phyloP scores from a whole-genome alignment of 139 green algal genomes.

The Zygnema cylindricum region DNA sequence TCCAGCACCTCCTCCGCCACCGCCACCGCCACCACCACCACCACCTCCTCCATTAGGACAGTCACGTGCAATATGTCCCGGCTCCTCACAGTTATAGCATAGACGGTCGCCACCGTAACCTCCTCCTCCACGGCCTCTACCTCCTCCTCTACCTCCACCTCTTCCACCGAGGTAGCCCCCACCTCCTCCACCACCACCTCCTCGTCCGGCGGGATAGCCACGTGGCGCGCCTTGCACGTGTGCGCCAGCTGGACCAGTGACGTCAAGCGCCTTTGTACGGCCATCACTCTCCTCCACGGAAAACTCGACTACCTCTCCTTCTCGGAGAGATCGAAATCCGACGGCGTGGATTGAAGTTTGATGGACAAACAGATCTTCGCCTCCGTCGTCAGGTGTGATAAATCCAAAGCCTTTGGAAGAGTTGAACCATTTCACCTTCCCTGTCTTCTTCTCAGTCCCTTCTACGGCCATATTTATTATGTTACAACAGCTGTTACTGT shows the following conservation, averaged over 20 bases:
- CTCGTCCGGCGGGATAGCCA: conserved; percentile 1
- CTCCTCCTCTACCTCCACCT: conserved; percentile 23
- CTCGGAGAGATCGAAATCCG: conserved; percentile 88
- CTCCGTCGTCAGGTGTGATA: conserved; percentile 83
- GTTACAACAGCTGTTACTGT: too few species aligned
- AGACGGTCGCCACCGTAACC: conserved; percentile 4
- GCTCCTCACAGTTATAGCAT: conserved; percentile 61
- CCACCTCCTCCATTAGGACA: conserved; percentile 32
- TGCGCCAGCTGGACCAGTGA: conserved; percentile 83
- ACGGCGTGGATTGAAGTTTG: conserved; percentile 92
- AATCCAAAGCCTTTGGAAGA: conserved; percentile 90
- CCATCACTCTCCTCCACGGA: conserved; percentile 85
- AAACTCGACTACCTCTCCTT: conserved; percentile 92
- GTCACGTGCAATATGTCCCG: conserved; percentile 56
- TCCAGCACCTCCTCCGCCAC: not conserved
- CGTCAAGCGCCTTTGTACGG: conserved; percentile 87
- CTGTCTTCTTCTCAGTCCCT: conserved; percentile 18
- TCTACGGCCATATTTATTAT: not conserved
- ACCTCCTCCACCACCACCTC: conserved; percentile 19
- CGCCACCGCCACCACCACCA: conserved; percentile 28
- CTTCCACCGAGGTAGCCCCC: conserved; percentile 29
- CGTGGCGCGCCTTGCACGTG: conserved; percentile 61
- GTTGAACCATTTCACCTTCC: conserved; percentile 93
- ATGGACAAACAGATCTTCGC: conserved; percentile 94
- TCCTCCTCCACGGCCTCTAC: conserved; percentile 19